Percentiles rank a stretch among this genome's conserved stretches.
phyloP scores from a whole-genome alignment of 192 early-diverging fungal species.

The Backusella circina region DNA sequence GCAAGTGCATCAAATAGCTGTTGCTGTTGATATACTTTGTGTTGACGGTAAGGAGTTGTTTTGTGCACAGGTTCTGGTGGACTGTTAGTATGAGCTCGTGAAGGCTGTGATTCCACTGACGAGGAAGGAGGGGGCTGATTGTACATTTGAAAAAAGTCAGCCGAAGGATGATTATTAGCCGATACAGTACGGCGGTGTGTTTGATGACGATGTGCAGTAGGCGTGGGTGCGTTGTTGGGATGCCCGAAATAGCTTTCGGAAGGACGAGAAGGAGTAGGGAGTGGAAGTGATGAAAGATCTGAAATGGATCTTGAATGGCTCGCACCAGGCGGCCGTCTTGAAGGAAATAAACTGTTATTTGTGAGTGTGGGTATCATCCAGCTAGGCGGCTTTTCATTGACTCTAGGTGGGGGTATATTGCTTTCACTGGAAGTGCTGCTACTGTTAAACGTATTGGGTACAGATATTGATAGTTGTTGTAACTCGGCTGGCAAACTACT shows the following conservation, averaged over 20 bases:
- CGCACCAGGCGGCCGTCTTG: constrained; percentile 14
- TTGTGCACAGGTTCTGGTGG: constrained; percentile 2
- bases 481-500: constrained; percentile 14
- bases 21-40: not conserved
- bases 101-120: not conserved
- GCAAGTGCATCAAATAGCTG: not conserved
- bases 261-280: not conserved
- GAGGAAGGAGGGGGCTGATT: not conserved
- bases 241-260: not conserved
- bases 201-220: not conserved
- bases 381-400: constrained; percentile 1
- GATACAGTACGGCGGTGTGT: constrained; percentile 10
- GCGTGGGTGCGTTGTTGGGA: not conserved
- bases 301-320: constrained; percentile 10
- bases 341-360: not conserved
- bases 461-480: constrained; percentile 9
- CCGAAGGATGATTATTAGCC: constrained; percentile 10
- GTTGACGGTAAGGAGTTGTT: not conserved
- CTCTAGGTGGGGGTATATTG: not conserved
- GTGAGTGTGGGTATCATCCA: not conserved
- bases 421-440: not conserved
- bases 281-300: not conserved
- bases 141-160: constrained; percentile 3
- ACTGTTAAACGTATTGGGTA: not conserved
- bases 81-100: constrained; percentile 8